Percentiles rank a stretch among this genome's conserved stretches.
These are phyloP conservation scores for Persicaria maculosa DNA, from an alignment of 148 eudicot genomes.

Conservation along the genomic window DNA sequence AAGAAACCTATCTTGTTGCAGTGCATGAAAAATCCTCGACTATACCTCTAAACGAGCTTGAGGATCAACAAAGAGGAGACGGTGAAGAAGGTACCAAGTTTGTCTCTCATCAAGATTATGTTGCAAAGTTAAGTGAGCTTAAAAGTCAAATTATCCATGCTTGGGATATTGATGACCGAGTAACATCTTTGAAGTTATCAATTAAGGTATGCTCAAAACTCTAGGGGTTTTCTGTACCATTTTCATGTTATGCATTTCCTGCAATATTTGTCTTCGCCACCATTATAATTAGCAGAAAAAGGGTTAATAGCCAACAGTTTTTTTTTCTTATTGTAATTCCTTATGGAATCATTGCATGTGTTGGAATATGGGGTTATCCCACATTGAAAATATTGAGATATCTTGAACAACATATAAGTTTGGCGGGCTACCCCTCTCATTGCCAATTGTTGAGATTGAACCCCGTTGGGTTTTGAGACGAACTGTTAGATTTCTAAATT, in stretches of 20 bases:
- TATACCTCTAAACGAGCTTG: conserved; percentile 48
- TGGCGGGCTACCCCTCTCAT: too few species aligned
- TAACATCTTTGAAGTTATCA: conserved; percentile 58
- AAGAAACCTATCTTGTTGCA: conserved; percentile 25
- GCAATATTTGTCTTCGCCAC: neutral
- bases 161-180: conserved; percentile 58
- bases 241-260: neutral
- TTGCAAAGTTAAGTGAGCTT: conserved; percentile 42
- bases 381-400: too few species aligned
- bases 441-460: too few species aligned
- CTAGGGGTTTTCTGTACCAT: neutral
- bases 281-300: neutral
- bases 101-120: conserved; percentile 54
- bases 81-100: conserved; percentile 33
- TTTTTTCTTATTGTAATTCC: neutral
- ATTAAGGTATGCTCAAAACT: conserved; percentile 41
- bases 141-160: conserved; percentile 50
- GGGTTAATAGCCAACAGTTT: neutral
- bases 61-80: conserved; percentile 36
- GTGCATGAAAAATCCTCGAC: conserved; percentile 35
- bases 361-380: neutral
- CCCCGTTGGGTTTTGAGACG: too few species aligned
- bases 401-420: too few species aligned
- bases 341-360: neutral
- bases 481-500: too few species aligned